Evolutionary conservation across 495 filamentous ascomycete species (phyloP), one percentile per base, ranked within the genome.

Genomic region (Parathielavia appendiculata): DNA sequence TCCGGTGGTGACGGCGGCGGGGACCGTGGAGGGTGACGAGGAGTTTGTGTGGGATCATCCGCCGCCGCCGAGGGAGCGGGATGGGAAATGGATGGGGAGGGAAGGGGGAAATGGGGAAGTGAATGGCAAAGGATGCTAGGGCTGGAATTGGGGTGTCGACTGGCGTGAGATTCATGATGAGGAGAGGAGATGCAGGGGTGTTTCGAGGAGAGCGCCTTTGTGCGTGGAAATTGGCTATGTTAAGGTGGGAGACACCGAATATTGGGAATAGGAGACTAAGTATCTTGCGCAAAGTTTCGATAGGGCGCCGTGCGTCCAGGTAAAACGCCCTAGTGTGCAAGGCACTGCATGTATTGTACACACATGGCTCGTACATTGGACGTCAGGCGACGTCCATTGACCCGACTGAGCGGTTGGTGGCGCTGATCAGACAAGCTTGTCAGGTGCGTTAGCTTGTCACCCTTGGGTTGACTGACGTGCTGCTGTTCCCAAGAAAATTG

Each of bases 1-100:
- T 57, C 82, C 82, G 8, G 76, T 76, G 39, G 80, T 84, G 14
- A 72, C 74, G 7, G 78, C 75, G 16, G 73, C 74, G 7, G 78
- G 76, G 51, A 68, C 60, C 7, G 74, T 76, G 45, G 56, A 79
- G 44, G 71, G 75, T n/a, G 72, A 79, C 36, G 65, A 75, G 41
- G 78, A 80, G 67, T 68, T 74, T 32, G 71, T 81, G 35, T 73
- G 69, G 51, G 78, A 83, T 51, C 63, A 67, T 41, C 76, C 76
- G 51, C 67, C 64, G 57, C 20, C 13, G 55, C 20, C 47, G 40
- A 56, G 7, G 26, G 20, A n/a, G 6, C 19, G 17, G 34, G 35
- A 36, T 11, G 10, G 23, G 36, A 50, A 13, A 23, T 36, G 36
- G 45, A 10, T 3, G 35, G 55, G 43, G 34, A 30, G 12, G 17